Evolutionary conservation across 768 basidiomycete genomes (phyloP).

Genomic region (Leccinum olivaceopallidum): DNA sequence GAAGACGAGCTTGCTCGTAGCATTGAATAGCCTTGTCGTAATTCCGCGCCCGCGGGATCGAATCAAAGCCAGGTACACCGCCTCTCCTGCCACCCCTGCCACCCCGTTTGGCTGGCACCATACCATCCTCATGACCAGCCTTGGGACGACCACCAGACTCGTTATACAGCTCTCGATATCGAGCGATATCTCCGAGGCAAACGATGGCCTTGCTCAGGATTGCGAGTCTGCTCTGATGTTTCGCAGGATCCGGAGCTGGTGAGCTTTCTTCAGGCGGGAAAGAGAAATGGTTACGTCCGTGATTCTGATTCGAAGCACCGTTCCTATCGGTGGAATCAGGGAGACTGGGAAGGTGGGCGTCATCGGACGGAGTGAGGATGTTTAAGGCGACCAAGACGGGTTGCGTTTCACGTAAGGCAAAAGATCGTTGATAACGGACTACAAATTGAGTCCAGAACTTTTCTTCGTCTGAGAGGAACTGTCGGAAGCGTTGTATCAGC

Average conservation of each 20-base stretch:
- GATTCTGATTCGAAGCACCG: constrained; percentile 24
- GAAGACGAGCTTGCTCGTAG: constrained; percentile 81
- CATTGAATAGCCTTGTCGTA: constrained; percentile 75
- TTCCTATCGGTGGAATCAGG: constrained; percentile 23
- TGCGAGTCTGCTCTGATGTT: constrained; percentile 61
- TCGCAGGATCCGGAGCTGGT: constrained; percentile 36
- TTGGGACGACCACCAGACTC: constrained; percentile 65
- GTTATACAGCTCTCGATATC: constrained; percentile 90
- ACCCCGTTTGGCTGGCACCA: constrained; percentile 31
- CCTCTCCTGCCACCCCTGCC: constrained; percentile 48
- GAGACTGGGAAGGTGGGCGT: constrained; percentile 29
- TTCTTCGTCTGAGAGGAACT: constrained; percentile 88
- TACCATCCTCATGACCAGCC: constrained; percentile 66
- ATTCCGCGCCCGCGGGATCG: constrained; percentile 58
- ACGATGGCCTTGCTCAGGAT: constrained; percentile 87
- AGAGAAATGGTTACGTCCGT: constrained; percentile 58
- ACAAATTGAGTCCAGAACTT: constrained; percentile 88
- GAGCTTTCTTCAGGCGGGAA: constrained; percentile 61
- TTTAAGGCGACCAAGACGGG: constrained; percentile 58
- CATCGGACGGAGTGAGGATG: constrained; percentile 46
- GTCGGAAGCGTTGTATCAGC: constrained; percentile 82
- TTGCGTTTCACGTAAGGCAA: constrained; percentile 65
- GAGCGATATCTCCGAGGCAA: constrained; percentile 90
- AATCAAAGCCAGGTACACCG: constrained; percentile 43
- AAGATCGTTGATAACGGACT: constrained; percentile 70